Evolutionary conservation across 2,329 filamentous ascomycete genomes (phyloP).

Genomic region (Aspergillus pseudoglaucus): DNA sequence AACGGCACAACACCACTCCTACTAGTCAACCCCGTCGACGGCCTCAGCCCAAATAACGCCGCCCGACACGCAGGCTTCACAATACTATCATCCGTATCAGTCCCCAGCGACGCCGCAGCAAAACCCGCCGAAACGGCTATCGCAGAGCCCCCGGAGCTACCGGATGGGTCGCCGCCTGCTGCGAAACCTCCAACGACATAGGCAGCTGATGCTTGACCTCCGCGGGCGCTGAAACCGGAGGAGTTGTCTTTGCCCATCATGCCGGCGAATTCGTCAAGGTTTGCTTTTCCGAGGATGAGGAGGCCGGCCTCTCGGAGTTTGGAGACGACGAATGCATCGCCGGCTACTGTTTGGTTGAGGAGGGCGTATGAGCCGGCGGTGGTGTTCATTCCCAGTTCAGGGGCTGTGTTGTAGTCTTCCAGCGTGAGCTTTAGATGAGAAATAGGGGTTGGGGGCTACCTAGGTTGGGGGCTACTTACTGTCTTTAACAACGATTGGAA

Average conservation of each 20-base stretch:
- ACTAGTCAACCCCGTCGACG: constrained; percentile 49
- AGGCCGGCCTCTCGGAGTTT: constrained; percentile 48
- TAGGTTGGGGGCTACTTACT: too few species aligned
- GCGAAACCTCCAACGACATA: constrained; percentile 58
- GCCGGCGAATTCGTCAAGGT: constrained; percentile 56
- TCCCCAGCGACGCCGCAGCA: constrained; percentile 53
- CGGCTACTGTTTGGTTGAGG: constrained; percentile 33
- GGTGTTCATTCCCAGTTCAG: constrained; percentile 44
- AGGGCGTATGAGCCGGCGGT: constrained; percentile 51
- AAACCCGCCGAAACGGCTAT: constrained; percentile 55
- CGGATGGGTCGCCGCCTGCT: too few species aligned
- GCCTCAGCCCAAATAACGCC: constrained; percentile 53
- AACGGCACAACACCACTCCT: constrained; percentile 50
- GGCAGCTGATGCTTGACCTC: constrained; percentile 60
- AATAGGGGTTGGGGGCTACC: too few species aligned
- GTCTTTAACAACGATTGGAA: too few species aligned
- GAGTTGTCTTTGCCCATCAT: constrained; percentile 58
- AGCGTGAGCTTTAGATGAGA: too few species aligned
- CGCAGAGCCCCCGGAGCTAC: constrained; percentile 52
- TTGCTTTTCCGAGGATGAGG: constrained; percentile 55
- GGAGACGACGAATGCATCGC: constrained; percentile 46
- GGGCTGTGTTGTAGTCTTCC: too few species aligned
- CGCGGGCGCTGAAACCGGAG: constrained; percentile 37
- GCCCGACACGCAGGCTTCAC: constrained; percentile 58
- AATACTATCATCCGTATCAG: constrained; percentile 58